Percentiles rank a stretch among this genome's conserved stretches.
phyloP scores from a whole-genome alignment of 2,329 filamentous ascomycete genomes.

The Apiospora malaysiana region DNA sequence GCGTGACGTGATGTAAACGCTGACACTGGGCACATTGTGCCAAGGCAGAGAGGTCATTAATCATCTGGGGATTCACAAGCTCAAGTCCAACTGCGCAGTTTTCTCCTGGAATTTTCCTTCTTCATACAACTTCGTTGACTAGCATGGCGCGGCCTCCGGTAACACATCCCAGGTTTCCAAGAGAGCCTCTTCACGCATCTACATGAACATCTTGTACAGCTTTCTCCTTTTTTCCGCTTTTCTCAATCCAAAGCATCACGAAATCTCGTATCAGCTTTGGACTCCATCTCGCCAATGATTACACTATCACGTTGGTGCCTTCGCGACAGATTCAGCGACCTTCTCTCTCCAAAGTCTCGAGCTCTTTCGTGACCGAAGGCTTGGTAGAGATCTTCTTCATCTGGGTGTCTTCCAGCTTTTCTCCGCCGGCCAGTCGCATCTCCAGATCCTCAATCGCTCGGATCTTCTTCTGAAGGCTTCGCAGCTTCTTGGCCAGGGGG shows the following conservation, averaged over 20 bases:
- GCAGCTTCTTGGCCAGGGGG: constrained; percentile 92
- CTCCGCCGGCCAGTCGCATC: constrained; percentile 91
- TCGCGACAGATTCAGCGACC: not conserved
- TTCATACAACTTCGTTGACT: constrained; percentile 11
- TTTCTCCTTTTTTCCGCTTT: not conserved
- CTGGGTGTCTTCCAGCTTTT: constrained; percentile 98
- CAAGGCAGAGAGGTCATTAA: no score
- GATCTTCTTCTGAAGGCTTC: constrained; percentile 95
- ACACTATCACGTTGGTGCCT: not conserved
- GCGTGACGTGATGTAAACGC: no score
- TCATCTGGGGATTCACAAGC: not conserved
- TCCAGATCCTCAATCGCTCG: constrained; percentile 97
- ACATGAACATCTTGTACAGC: constrained; percentile 1
- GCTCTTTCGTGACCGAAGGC: constrained; percentile 80
- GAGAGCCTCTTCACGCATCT: not conserved
- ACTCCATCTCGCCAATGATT: not conserved
- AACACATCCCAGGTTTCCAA: constrained; percentile 10
- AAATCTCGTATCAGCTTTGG: not conserved
- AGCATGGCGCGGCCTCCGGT: constrained; percentile 1
- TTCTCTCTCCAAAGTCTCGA: constrained; percentile 64
- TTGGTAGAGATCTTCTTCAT: constrained; percentile 98
- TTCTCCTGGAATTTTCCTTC: not conserved
- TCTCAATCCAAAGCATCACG: not conserved
- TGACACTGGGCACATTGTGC: no score
- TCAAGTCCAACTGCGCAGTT: not conserved